Evolutionary conservation across 768 basidiomycete genomes (phyloP), one percentile per base, ranked within the genome.

Genomic region (Rhizopogon vinicolor): DNA sequence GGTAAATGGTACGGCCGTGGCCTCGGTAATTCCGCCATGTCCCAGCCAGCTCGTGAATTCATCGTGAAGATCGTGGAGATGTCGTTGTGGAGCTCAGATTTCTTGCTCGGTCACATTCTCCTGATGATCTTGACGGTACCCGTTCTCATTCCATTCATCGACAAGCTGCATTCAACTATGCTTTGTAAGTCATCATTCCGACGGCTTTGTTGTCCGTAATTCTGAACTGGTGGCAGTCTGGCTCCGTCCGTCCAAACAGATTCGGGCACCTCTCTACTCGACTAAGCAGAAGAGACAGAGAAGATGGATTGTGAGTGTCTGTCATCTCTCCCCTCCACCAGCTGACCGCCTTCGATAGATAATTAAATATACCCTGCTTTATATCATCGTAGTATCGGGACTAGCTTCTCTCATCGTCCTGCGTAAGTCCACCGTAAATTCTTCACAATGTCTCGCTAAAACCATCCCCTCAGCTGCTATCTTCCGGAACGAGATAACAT

Each of bases 41-140:
- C 93, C 31, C 97, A 98, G 68, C 94, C 95, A 33, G 93, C 92
- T 54, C 87, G 97, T 68, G 97, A 98, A 78, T 97, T 90, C 67
- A 83, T 98, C 54, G 95, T 98, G 75, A 99, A 98, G 80, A 91
- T 96, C 56, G 92, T 98, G 60, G 96, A 98, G 74, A 91, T 98
- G 87, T 91, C 91, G 25, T 75, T 98, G 14, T 98, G 96, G 90
- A 88, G 87, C 45, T 95, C 93, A 7, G 97, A 98, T 75, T 97
- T 98, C 77, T 73, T 98, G 41, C 78, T 93, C 48, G 88, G 78
- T 5, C 91, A 93, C 65, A 73, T 98, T 54, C 79, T 98, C 10
- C 75, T 98, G 61, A 82, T 97, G 69, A 84, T 97, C 63, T 74
- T 98, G 71, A 91, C 93, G 7, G 85, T 86, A 14, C 90, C 92